phyloP scores from a whole-genome alignment of 176 grass and related monocot species.

The Elymus sibiricus region DNA sequence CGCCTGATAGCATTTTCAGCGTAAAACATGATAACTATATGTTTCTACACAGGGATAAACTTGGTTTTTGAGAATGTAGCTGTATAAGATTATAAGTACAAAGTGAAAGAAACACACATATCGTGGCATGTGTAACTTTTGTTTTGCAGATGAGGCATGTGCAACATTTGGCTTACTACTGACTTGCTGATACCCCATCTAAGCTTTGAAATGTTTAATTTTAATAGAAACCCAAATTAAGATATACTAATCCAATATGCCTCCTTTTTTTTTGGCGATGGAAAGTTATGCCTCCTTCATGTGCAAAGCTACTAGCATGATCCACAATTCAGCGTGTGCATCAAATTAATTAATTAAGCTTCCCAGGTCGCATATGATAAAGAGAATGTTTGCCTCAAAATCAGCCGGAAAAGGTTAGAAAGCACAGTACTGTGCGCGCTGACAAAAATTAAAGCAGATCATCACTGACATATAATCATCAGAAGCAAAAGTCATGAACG shows the following conservation, averaged over 20 bases:
- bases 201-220: background rate
- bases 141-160: no score
- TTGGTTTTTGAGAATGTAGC: no score
- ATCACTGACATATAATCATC: slow-evolving; percentile 19
- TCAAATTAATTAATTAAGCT: background rate
- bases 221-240: background rate
- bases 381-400: slow-evolving; percentile 18
- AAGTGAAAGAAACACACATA: no score
- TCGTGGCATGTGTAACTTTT: no score
- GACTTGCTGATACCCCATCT: no score
- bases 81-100: no score
- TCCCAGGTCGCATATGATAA: slow-evolving; percentile 8
- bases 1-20: background rate
- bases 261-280: no score
- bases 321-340: background rate
- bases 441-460: slow-evolving; percentile 1
- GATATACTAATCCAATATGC: background rate
- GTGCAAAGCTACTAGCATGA: background rate
- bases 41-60: background rate
- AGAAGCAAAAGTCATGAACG: slow-evolving; percentile 29
- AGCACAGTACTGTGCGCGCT: background rate
- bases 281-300: no score
- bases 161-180: no score
- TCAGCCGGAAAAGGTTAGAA: background rate
- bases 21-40: background rate